phyloP scores from a whole-genome alignment of 495 filamentous ascomycete species.

The Hypoxylon trugodes region DNA sequence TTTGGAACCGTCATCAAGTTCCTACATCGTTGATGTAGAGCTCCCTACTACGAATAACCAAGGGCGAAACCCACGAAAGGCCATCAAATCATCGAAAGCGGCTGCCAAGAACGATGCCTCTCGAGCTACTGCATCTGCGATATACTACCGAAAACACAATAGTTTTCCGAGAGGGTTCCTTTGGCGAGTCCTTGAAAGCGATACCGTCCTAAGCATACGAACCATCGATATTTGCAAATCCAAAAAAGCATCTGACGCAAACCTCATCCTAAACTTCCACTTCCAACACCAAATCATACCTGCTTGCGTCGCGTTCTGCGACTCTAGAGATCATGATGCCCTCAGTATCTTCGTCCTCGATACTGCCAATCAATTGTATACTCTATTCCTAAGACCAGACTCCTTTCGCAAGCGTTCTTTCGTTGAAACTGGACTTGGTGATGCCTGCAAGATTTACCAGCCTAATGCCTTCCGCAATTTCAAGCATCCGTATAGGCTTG shows the following conservation, averaged over 20 bases:
- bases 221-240: constrained; percentile 81
- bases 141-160: constrained; percentile 82
- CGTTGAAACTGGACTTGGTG: constrained; percentile 72
- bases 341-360: constrained; percentile 85
- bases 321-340: constrained; percentile 78
- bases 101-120: constrained; percentile 62
- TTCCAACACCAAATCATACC: constrained; percentile 77
- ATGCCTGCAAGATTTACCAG: constrained; percentile 77
- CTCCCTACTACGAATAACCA: constrained; percentile 62
- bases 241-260: constrained; percentile 68
- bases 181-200: constrained; percentile 87
- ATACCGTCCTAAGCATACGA: constrained; percentile 81
- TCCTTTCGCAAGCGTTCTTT: constrained; percentile 74
- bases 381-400: constrained; percentile 78
- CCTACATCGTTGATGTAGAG: constrained; percentile 75
- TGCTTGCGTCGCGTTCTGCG: constrained; percentile 80
- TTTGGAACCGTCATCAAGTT: constrained; percentile 74
- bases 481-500: constrained; percentile 81
- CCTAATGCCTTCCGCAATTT: constrained; percentile 74
- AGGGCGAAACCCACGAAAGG: constrained; percentile 42
- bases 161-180: constrained; percentile 83
- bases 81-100: constrained; percentile 50
- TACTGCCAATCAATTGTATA: constrained; percentile 77
- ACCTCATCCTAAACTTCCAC: constrained; percentile 76
- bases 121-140: constrained; percentile 77